These are phyloP conservation scores for Urtica urens DNA, from an alignment of 306 rosid species.

Conservation along the genomic window DNA sequence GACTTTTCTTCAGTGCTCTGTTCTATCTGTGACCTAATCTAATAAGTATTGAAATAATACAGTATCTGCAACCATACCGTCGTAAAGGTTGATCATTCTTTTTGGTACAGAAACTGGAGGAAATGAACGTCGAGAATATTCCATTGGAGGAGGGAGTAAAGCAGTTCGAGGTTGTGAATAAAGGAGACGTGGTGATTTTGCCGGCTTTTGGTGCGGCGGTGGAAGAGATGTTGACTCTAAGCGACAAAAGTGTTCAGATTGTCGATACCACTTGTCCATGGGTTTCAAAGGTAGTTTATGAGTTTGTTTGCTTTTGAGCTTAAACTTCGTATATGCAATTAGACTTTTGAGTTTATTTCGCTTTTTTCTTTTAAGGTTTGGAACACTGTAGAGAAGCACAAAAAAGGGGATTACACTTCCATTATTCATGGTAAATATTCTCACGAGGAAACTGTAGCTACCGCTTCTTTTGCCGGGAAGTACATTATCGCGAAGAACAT, in stretches of 20 bases:
- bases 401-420: conserved; percentile 83
- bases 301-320: neutral
- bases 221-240: conserved; percentile 85
- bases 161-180: conserved; percentile 64
- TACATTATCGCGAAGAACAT: conserved; percentile 78
- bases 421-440: conserved; percentile 84
- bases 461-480: conserved; percentile 95
- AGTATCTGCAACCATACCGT: neutral
- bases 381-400: conserved; percentile 88
- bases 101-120: conserved; percentile 55
- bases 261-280: conserved; percentile 99
- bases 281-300: conserved; percentile 79
- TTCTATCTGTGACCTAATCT: no score
- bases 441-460: conserved; percentile 93
- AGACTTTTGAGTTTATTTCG: neutral
- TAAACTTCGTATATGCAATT: neutral
- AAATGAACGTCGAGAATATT: conserved; percentile 65
- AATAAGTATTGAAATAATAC: neutral
- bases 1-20: no score
- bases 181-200: conserved; percentile 87
- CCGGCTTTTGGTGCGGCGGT: conserved; percentile 98
- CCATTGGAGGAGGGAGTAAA: conserved; percentile 59
- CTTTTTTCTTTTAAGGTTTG: conserved; percentile 46
- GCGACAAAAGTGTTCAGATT: conserved; percentile 67
- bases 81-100: neutral